These are phyloP conservation scores for Tuber umbilicatum DNA, from an alignment of 495 filamentous ascomycete genomes.

Conservation along the genomic window DNA sequence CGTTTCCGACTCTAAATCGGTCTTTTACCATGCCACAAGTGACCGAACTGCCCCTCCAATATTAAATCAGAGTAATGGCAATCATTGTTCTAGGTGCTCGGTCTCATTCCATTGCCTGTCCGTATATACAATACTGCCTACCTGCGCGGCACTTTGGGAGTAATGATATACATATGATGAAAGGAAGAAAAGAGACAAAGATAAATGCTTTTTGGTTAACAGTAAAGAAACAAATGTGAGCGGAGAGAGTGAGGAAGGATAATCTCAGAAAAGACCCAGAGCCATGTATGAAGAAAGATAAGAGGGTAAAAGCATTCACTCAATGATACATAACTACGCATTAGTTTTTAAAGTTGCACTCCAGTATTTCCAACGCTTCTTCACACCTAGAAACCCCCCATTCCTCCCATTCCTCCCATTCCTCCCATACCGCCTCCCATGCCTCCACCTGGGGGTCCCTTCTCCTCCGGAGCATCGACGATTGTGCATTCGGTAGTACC, in stretches of 20 bases:
- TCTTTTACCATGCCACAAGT: neutral
- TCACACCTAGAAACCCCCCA: conserved; percentile 47
- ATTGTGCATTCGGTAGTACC: conserved; percentile 98
- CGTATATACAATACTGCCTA: conserved; percentile 25
- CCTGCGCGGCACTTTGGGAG: conserved; percentile 7
- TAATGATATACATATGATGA: conserved; percentile 19
- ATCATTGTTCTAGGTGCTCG: neutral
- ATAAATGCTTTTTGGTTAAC: conserved; percentile 25
- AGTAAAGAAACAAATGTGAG: conserved; percentile 17
- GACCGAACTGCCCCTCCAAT: neutral
- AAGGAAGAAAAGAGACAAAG: conserved; percentile 16
- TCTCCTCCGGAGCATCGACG: conserved; percentile 91
- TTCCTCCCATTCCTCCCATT: conserved; percentile 62
- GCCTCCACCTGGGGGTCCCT: conserved; percentile 56
- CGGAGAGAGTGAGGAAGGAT: conserved; percentile 24
- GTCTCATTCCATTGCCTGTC: neutral
- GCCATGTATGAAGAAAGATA: conserved; percentile 39
- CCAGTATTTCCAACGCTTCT: conserved; percentile 39
- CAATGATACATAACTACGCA: conserved; percentile 47
- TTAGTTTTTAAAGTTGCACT: conserved; percentile 44
- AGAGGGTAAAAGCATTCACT: conserved; percentile 43
- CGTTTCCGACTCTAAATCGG: neutral
- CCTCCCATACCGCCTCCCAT: conserved; percentile 65
- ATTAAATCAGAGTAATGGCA: neutral
- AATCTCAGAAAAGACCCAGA: conserved; percentile 32